These are phyloP conservation scores for Verticillium tricorpus DNA, from an alignment of 2,329 filamentous ascomycete genomes.

Conservation along the genomic window DNA sequence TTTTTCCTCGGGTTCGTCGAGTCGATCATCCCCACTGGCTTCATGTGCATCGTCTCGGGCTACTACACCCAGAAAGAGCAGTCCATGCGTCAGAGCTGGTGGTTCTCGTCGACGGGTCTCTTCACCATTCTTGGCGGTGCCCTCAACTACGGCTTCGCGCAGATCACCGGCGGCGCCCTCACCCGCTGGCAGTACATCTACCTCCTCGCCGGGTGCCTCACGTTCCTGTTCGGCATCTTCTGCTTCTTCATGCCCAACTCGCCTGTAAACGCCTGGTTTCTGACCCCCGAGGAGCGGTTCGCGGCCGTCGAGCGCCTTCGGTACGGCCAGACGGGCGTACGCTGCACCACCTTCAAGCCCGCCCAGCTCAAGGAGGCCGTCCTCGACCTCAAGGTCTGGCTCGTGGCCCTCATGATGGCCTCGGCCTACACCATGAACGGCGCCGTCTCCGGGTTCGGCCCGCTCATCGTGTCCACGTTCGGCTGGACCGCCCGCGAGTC, in stretches of 20 bases:
- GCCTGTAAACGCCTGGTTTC: slow-evolving; percentile 64
- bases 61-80: slow-evolving; percentile 66
- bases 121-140: slow-evolving; percentile 60
- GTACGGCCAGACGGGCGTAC: slow-evolving; percentile 57
- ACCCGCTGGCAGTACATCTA: slow-evolving; percentile 69
- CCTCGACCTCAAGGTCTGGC: slow-evolving; percentile 57
- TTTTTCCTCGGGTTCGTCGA: slow-evolving; percentile 63
- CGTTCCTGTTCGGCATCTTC: slow-evolving; percentile 58
- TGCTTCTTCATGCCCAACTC: slow-evolving; percentile 65
- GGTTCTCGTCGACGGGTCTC: slow-evolving; percentile 57
- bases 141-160: slow-evolving; percentile 64
- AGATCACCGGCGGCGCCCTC: slow-evolving; percentile 50
- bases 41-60: slow-evolving; percentile 58
- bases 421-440: slow-evolving; percentile 69
- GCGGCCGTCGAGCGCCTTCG: slow-evolving; percentile 61
- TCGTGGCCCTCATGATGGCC: slow-evolving; percentile 64
- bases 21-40: slow-evolving; percentile 60
- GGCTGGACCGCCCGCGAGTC: slow-evolving; percentile 59
- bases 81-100: slow-evolving; percentile 60
- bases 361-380: slow-evolving; percentile 54
- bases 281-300: slow-evolving; percentile 56
- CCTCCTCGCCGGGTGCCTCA: slow-evolving; percentile 58
- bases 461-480: slow-evolving; percentile 68
- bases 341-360: slow-evolving; percentile 56
- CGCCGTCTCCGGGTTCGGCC: slow-evolving; percentile 66